A percentile compares a stretch with the other conserved stretches of the same genome.
Evolutionary conservation across 305 asterid genomes (phyloP).

Genomic region (Rubia peregrina): DNA sequence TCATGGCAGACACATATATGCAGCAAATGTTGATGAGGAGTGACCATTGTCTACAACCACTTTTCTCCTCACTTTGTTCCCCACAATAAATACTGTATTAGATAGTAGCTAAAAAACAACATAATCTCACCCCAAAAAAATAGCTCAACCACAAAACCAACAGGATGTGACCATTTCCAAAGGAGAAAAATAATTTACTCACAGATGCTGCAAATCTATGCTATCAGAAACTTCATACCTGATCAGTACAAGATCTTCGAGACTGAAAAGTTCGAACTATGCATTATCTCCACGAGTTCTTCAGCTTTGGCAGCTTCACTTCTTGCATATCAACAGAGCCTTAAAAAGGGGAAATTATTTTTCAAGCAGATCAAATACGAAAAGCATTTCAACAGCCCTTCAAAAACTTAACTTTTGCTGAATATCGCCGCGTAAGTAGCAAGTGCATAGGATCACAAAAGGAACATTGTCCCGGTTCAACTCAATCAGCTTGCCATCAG

Average conservation of each 20-base stretch:
- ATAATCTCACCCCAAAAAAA: neutral
- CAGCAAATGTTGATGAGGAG: neutral
- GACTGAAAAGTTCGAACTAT: slow-evolving; percentile 72
- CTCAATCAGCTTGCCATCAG: slow-evolving; percentile 91
- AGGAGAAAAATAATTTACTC: neutral
- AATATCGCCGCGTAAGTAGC: neutral
- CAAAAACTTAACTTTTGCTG: neutral
- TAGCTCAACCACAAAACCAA: slow-evolving; percentile 2
- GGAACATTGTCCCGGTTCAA: slow-evolving; percentile 42
- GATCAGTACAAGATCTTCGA: slow-evolving; percentile 63
- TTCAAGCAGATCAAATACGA: too few relatives aligned
- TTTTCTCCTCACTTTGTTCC: slow-evolving; percentile 4
- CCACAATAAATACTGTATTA: neutral
- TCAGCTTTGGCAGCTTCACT: neutral
- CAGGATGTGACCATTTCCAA: neutral
- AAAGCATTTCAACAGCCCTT: neutral
- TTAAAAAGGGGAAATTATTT: neutral
- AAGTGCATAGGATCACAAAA: neutral
- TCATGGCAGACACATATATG: slow-evolving; percentile 8
- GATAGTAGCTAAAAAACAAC: neutral
- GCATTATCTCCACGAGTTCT: slow-evolving; percentile 40
- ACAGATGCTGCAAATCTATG: neutral
- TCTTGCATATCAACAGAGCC: neutral
- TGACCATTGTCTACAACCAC: slow-evolving; percentile 4
- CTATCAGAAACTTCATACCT: slow-evolving; percentile 6